A percentile compares a stretch with the other conserved stretches of the same genome.
Conservation (phyloP, 768 basidiomycete genomes). For the Mycena galericulata region DNA sequence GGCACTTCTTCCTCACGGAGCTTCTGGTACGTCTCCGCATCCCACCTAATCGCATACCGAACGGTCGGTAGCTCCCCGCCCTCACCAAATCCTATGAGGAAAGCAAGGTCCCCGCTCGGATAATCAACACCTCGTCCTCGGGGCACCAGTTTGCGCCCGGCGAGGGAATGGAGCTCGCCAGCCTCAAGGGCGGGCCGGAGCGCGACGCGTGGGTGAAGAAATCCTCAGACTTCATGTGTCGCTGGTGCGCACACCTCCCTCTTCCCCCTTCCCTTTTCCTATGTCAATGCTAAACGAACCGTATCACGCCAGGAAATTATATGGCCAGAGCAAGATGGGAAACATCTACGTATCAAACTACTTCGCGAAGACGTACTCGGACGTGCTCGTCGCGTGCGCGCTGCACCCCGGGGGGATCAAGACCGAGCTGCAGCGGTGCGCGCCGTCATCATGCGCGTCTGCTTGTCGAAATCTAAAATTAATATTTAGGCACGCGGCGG, state of each 20-base stretch:
- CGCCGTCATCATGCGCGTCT: not conserved
- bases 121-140: constrained; percentile 39
- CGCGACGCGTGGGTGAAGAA: constrained; percentile 25
- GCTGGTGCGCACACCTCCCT: constrained; percentile 11
- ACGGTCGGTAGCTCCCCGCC: constrained; percentile 27
- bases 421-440: constrained; percentile 34
- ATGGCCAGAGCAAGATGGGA: constrained; percentile 36
- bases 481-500: not conserved
- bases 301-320: constrained; percentile 1
- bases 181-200: constrained; percentile 20
- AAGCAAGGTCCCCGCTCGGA: constrained; percentile 38
- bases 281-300: not conserved
- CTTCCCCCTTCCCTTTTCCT: not conserved
- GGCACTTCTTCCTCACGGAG: constrained; percentile 30
- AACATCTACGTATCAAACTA: constrained; percentile 44
- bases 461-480: not conserved
- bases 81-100: constrained; percentile 33
- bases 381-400: constrained; percentile 45
- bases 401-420: constrained; percentile 44
- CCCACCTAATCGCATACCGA: not conserved
- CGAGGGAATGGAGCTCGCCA: constrained; percentile 5
- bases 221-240: not conserved
- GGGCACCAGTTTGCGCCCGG: not conserved
- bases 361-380: constrained; percentile 42
- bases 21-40: constrained; percentile 1